Evolutionary conservation across 768 basidiomycete genomes (phyloP).

Genomic region (Leucosporidium yakuticum): DNA sequence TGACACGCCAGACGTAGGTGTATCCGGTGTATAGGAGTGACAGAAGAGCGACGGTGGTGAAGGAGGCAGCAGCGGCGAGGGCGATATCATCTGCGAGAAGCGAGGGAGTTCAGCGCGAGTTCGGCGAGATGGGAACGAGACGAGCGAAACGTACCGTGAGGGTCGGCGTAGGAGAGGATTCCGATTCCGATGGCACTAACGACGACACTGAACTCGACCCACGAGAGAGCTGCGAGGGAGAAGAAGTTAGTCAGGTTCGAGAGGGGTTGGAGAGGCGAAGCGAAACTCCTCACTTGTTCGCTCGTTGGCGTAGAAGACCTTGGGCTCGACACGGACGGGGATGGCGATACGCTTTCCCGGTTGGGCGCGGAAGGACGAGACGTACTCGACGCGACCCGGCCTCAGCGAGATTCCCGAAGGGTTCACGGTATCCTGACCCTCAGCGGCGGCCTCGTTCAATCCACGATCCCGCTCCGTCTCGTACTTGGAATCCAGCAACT

Average conservation of each 20-base stretch:
- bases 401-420: conserved; percentile 17
- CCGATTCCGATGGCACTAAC: conserved; percentile 85
- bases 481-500: conserved; percentile 42
- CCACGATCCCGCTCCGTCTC: conserved; percentile 37
- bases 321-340: conserved; percentile 94
- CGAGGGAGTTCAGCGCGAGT: conserved; percentile 41
- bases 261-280: neutral
- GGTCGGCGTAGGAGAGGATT: conserved; percentile 49
- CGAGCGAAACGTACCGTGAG: conserved; percentile 23
- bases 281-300: conserved; percentile 65
- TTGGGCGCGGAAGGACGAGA: conserved; percentile 67
- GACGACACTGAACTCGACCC: conserved; percentile 80
- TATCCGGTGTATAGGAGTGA: conserved; percentile 79
- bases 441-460: conserved; percentile 19
- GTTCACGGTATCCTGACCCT: conserved; percentile 16
- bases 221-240: conserved; percentile 56
- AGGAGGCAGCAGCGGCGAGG: conserved; percentile 76
- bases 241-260: neutral
- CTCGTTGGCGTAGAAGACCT: conserved; percentile 94
- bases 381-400: conserved; percentile 47
- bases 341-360: conserved; percentile 83
- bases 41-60: conserved; percentile 81
- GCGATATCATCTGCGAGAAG: conserved; percentile 52
- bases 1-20: conserved; percentile 71
- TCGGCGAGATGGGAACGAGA: neutral